Base-by-base conservation (phyloP, 495 filamentous ascomycete species). In the Aspergillus avenaceus region DNA sequence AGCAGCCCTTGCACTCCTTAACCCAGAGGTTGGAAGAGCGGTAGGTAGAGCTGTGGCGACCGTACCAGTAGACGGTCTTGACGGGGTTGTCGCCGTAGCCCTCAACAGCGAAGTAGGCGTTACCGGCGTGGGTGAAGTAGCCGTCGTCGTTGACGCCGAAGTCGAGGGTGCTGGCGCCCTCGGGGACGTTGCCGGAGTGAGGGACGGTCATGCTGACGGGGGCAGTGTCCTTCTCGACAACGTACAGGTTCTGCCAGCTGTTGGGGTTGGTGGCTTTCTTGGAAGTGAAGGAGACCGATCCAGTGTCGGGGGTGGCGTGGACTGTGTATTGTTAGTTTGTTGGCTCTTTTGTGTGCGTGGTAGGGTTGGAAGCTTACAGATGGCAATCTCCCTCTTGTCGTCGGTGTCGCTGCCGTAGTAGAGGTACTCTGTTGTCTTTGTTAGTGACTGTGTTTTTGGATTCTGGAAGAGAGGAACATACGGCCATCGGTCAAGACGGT, bases 401-500 rank as follows among this genome's bases (percentile, higher is more conserved):
- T 43, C 41, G 21, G 23, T 43, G 22, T n/a, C 23, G 22, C 14
- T 43, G 23, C 41, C 41, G 23, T 14, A 43, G 41, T 25, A 26
- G 23, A 43, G n/a, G 23, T 43, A 14, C 16, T 43, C 41, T 43
- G 41, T 3, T n/a, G n/a, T n/a, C n/a, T n/a, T n/a, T n/a, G n/a
- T 6, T 28, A 14, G 16, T 43, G 8, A 16, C 11, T 27, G 8
- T 12, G 1, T 8, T 43, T 4, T 13, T 9, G 16, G 14, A 4
- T 7, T 7, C 2, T 4, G 2, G 8, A 26, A 23, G 12, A 11
- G 8, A 26, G 31, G 12, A 11, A 49, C 46, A 16, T 49, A 49
- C 46, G 5, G 14, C 46, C 46, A 16, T 49, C 36, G 22, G 46
- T 49, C 32, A 49, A 24, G 13, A 49, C 34, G 14, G 34, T 49